Base-by-base conservation (phyloP, 2,329 filamentous ascomycete species). In the Tolypocladium pustulatum region DNA sequence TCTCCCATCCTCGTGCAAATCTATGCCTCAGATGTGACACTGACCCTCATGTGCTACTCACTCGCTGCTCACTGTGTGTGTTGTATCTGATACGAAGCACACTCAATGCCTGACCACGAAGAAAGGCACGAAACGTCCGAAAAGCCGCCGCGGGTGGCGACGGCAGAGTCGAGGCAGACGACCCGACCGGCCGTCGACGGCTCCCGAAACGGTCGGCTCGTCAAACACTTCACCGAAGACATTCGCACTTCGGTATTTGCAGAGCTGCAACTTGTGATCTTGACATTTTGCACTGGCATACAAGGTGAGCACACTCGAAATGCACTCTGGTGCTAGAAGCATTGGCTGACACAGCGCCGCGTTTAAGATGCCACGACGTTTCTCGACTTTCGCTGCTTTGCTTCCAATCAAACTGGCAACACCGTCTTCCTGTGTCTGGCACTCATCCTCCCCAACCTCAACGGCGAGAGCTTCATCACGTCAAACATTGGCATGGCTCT, bases 401-500 rank as follows among this genome's bases (percentile, higher is more conserved):
- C 81, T 17, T 85, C 82, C 36, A 86, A 86, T 68, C 83, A 87
- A 65, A 87, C 84, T 0, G 84, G 84, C 60, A 87, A 86, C 70
- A 85, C 83, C 2, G 78, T 86, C 55, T 80, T 87, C 64, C 74
- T 86, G 10, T 72, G 77, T 59, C 65, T 81, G 13, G 81, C 81
- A 36, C 73, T 84, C 58, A 71, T 80, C 40, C 64, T 80, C 36
- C 78, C 81, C 10, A 66, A 76, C 40, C 68, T 79, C 60, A 71
- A 78, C 62, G 73, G 75, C 52, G 72, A 77, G 25, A 71, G 76
- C 66, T 83, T 84, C 68, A 72, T 76, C 63, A 76, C 78, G 15
- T 64, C 75, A 54, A 84, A 85, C 62, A 81, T 85, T 49, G 81
- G 75, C 46, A 70, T 78, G 15, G 79, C 79, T 20, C 76, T 86